phyloP scores from a whole-genome alignment of 306 rosid species.

The Medicago ruthenica region DNA sequence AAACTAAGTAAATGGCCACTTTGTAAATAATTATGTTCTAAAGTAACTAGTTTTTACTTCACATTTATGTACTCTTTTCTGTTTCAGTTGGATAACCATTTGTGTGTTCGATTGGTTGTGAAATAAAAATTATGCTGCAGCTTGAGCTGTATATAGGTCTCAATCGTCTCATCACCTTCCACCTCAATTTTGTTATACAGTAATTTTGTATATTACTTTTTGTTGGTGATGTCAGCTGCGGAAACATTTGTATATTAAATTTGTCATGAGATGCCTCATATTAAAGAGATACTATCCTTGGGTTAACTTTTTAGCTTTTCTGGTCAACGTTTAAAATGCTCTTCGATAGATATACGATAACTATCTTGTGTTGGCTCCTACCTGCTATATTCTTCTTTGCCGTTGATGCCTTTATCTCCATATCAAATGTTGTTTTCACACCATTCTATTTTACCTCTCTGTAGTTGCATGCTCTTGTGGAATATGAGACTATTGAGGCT shows the following conservation, averaged over 20 bases:
- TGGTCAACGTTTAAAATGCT: slow-evolving; percentile 14
- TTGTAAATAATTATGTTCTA: slow-evolving; percentile 9
- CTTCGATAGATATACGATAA: slow-evolving; percentile 21
- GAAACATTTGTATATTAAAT: neutral
- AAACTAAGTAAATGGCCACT: slow-evolving; percentile 23
- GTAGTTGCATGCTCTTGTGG: slow-evolving; percentile 90
- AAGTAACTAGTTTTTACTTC: neutral
- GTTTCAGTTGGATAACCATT: slow-evolving; percentile 6
- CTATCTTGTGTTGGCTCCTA: slow-evolving; percentile 18
- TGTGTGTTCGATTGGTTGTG: slow-evolving; percentile 2
- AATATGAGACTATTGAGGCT: slow-evolving; percentile 87
- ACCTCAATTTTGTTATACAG: slow-evolving; percentile 11
- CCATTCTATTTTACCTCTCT: slow-evolving; percentile 17
- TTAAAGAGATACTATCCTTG: slow-evolving; percentile 6
- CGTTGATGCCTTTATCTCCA: slow-evolving; percentile 20
- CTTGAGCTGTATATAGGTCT: too few relatives aligned
- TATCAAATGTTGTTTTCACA: slow-evolving; percentile 14
- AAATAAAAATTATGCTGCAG: neutral
- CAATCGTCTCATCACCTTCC: neutral
- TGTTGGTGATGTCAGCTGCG: neutral
- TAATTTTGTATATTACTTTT: neutral
- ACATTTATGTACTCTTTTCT: slow-evolving; percentile 2
- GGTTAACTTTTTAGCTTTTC: slow-evolving; percentile 20
- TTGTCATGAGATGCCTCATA: slow-evolving; percentile 10
- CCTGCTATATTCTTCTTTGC: slow-evolving; percentile 32